Base-by-base conservation (phyloP, 2,329 filamentous ascomycete genomes). In the Fusarium keratoplasticum region DNA sequence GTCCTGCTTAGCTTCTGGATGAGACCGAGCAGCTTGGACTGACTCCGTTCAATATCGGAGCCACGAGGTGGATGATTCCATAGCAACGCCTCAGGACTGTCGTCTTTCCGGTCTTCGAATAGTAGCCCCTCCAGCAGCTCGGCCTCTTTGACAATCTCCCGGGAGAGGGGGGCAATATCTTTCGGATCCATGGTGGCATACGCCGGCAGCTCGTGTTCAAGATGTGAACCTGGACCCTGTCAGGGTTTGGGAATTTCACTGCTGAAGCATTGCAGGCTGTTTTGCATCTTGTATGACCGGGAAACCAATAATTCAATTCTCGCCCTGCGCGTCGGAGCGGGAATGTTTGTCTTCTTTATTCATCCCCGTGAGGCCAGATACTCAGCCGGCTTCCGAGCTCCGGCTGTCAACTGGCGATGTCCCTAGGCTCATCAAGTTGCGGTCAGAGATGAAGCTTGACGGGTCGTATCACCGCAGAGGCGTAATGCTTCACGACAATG, bases 101-200 rank as follows among this genome's bases (percentile, higher is more conserved):
- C 22, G 22, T 57, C 29, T 9, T 40, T 50, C 36, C 47, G 16
- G 6, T 31, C 18, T 4, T 31, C 27, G 18, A 33, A 54, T 2
- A 70, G 36, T 22, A 70, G 31, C 25, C 38, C 33, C 6, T 42
- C 36, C 9, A 75, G 35, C 9, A 29, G 6, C 6, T 68, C 60
- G 52, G 71, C 70, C 33, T 70, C 69, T 38, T 25, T 66, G 16
- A 52, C 40, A 22, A 75, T 72, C 6, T 65, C 40, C 6, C 52
- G 38, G 25, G 73, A 42, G 35, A 74, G 18, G 18, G 64, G 27
- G 8, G 55, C 36, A 38, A 75, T 69, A 14, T 68, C 59, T 36
- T 54, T 52, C 54, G 59, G 27, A 14, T 65, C 61, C 73, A 75
- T 74, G 9, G 22, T 64, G 69, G 52, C 54, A 47, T 69, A 9